phyloP scores from a whole-genome alignment of 164 flowering plant species.

The Nymphaea colorata region DNA sequence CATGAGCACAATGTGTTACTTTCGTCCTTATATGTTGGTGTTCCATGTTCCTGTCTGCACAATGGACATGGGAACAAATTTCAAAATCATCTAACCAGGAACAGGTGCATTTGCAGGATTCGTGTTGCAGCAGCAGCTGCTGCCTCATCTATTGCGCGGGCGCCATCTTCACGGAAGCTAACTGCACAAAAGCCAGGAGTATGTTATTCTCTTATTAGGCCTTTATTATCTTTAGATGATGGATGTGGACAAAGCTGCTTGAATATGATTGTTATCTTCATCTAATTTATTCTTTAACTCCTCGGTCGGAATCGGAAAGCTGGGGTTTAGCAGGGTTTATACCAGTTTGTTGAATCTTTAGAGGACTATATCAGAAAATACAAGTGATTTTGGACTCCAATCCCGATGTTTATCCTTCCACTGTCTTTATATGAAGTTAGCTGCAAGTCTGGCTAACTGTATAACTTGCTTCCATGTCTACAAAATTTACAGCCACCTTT shows the following conservation, averaged over 20 bases:
- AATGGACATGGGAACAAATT: background rate
- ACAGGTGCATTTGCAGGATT: constrained; percentile 31
- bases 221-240: too few species aligned
- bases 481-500: too few species aligned
- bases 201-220: constrained; percentile 15
- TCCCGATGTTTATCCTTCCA: too few species aligned
- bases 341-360: background rate
- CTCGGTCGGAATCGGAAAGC: background rate
- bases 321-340: background rate
- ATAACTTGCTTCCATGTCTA: too few species aligned
- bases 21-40: background rate
- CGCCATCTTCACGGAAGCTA: constrained; percentile 59
- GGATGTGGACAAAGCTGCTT: too few species aligned
- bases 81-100: background rate
- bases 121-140: constrained; percentile 90
- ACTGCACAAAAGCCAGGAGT: constrained; percentile 35
- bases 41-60: background rate
- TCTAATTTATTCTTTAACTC: background rate
- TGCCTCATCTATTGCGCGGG: constrained; percentile 50
- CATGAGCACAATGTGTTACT: background rate
- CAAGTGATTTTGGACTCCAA: too few species aligned
- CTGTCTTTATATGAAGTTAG: too few species aligned
- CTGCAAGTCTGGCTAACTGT: too few species aligned
- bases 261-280: background rate
- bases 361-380: background rate